Evolutionary conservation across 1,284 basidiomycete genomes (phyloP).

Genomic region (Trichosporon inkin): DNA sequence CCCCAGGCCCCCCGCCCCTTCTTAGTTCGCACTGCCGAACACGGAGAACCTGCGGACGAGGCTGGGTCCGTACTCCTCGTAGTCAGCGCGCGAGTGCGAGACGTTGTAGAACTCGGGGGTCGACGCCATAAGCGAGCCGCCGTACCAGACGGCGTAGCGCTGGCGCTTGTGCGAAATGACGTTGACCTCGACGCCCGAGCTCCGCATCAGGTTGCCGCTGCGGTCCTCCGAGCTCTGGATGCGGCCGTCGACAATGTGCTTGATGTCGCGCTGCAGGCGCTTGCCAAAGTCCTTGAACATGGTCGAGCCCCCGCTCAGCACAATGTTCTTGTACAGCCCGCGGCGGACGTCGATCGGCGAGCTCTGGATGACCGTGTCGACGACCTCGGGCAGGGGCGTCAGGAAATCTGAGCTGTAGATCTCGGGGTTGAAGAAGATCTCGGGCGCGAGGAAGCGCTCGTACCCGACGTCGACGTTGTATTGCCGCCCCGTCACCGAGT

Average conservation of each 20-base stretch:
- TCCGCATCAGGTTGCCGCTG: conserved; percentile 73
- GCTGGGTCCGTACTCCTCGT: conserved; percentile 94
- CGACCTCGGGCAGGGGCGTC: conserved; percentile 92
- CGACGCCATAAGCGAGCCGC: conserved; percentile 87
- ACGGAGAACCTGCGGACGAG: conserved; percentile 93
- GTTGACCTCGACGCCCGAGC: conserved; percentile 89
- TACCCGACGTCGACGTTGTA: conserved; percentile 92
- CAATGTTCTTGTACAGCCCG: conserved; percentile 96
- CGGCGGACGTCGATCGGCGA: conserved; percentile 93
- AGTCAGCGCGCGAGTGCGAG: conserved; percentile 94
- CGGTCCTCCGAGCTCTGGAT: conserved; percentile 72
- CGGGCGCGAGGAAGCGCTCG: conserved; percentile 97
- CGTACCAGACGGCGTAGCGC: conserved; percentile 98
- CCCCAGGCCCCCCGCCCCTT: background rate
- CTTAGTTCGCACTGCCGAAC: conserved; percentile 77
- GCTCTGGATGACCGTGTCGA: conserved; percentile 92
- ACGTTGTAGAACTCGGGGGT: conserved; percentile 97
- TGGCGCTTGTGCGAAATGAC: conserved; percentile 99
- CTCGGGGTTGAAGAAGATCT: conserved; percentile 99
- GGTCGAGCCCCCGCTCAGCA: conserved; percentile 88
- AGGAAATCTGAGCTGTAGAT: conserved; percentile 98
- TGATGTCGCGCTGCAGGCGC: conserved; percentile 90
- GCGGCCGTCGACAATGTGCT: conserved; percentile 86
- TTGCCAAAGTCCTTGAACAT: conserved; percentile 98
- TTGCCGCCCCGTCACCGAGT: conserved; percentile 88